Evolutionary conservation across 495 filamentous ascomycete species (phyloP).

Genomic region (Trypethelium eluteriae): DNA sequence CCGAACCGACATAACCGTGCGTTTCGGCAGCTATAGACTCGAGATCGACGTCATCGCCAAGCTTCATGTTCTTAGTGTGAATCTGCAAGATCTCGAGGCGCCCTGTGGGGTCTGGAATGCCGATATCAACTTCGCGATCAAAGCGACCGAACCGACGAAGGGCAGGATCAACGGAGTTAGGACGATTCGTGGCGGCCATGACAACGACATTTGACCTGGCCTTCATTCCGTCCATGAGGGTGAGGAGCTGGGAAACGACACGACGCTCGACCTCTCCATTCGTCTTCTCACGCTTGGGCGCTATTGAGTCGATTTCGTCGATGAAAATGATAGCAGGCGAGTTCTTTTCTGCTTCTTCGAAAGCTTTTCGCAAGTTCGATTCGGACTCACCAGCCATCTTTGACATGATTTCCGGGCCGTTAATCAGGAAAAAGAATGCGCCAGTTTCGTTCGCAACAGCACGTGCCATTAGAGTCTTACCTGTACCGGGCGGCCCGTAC

Average conservation of each 20-base stretch:
- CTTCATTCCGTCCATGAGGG: constrained; percentile 99
- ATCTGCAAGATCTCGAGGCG: constrained; percentile 98
- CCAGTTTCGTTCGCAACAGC: constrained; percentile 98
- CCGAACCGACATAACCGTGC: constrained; percentile 97
- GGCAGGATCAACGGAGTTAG: constrained; percentile 95
- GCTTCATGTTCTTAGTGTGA: constrained; percentile 99
- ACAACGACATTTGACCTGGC: constrained; percentile 95
- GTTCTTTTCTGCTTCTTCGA: constrained; percentile 99
- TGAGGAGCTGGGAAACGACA: constrained; percentile 95
- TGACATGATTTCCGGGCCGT: constrained; percentile 98
- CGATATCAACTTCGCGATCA: constrained; percentile 96
- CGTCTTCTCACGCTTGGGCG: constrained; percentile 99
- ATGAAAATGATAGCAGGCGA: constrained; percentile 99
- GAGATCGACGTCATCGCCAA: constrained; percentile 91
- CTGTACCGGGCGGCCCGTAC: constrained; percentile 94
- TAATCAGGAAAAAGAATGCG: constrained; percentile 99
- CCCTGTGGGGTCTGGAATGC: constrained; percentile 94
- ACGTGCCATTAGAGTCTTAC: constrained; percentile 98
- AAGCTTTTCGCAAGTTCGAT: constrained; percentile 93
- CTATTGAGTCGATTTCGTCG: constrained; percentile 97
- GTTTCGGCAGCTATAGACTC: constrained; percentile 96
- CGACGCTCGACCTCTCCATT: constrained; percentile 98
- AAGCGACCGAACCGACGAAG: constrained; percentile 96
- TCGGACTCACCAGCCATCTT: constrained; percentile 99
- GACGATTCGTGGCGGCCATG: constrained; percentile 96